A percentile compares a stretch with the other conserved stretches of the same genome.
Conservation (phyloP, 441 rosid species). For the Pelargonium cotyledonis region DNA sequence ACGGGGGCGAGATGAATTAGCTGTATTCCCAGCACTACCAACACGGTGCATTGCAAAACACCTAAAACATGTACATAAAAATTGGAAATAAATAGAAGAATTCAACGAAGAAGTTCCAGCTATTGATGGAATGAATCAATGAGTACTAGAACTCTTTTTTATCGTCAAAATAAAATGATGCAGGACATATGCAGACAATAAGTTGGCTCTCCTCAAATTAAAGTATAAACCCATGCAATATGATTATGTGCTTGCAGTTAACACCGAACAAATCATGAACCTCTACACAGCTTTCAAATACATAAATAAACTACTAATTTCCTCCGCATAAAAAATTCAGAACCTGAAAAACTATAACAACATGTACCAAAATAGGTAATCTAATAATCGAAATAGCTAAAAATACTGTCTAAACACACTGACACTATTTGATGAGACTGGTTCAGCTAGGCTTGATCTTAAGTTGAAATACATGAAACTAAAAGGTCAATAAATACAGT, state of each 20-base stretch:
- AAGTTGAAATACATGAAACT: slow-evolving; percentile 1
- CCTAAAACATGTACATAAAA: slow-evolving; percentile 10
- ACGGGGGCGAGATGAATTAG: slow-evolving; percentile 85
- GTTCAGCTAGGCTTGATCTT: neutral
- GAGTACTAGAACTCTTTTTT: neutral
- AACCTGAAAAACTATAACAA: no score
- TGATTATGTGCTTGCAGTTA: no score
- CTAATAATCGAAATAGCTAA: neutral
- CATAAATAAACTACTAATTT: no score
- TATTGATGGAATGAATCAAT: neutral
- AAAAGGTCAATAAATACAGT: neutral
- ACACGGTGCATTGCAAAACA: slow-evolving; percentile 91
- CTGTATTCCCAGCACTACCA: slow-evolving; percentile 93
- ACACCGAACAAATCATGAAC: no score
- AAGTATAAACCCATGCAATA: neutral
- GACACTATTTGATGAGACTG: neutral
- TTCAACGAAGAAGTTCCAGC: neutral
- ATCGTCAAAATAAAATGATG: neutral
- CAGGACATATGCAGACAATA: neutral
- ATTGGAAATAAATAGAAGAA: neutral
- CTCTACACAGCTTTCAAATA: no score
- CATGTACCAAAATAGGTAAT: no score
- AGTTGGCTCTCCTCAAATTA: slow-evolving; percentile 1
- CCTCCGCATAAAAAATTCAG: no score
- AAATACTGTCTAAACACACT: neutral